A percentile compares a stretch with the other conserved stretches of the same genome.
Evolutionary conservation across 2,329 filamentous ascomycete genomes (phyloP).

Genomic region (Alternaria sp.): DNA sequence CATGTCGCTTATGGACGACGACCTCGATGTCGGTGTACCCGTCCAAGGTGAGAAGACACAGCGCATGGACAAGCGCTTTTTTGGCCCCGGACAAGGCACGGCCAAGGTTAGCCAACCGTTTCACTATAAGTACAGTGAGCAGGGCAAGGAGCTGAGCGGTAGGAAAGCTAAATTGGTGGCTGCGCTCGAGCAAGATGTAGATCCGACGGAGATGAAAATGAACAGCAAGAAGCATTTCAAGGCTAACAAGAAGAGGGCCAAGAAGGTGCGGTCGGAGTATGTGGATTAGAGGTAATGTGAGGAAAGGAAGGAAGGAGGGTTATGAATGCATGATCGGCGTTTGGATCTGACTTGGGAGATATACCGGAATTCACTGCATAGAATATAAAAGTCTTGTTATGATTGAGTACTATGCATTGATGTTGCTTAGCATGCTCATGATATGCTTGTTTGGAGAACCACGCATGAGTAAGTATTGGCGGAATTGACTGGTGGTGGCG

Average conservation of each 20-base stretch:
- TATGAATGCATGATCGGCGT: conserved; percentile 23
- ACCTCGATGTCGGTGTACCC: conserved; percentile 56
- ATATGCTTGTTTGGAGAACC: too few relatives aligned
- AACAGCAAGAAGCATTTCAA: conserved; percentile 96
- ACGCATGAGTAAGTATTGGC: too few relatives aligned
- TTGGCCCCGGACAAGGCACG: conserved; percentile 69
- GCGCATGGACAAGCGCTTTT: conserved; percentile 88
- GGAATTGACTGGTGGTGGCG: too few relatives aligned
- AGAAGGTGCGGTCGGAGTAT: conserved; percentile 58
- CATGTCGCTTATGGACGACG: conserved; percentile 54
- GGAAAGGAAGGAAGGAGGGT: neutral
- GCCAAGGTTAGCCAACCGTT: conserved; percentile 80
- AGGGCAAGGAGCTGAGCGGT: conserved; percentile 82
- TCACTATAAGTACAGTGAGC: conserved; percentile 86
- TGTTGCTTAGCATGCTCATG: too few relatives aligned
- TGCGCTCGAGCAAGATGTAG: conserved; percentile 83
- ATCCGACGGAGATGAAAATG: conserved; percentile 76
- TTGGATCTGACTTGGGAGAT: conserved; percentile 9
- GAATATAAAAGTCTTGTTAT: conserved; percentile 2
- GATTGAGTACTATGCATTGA: neutral
- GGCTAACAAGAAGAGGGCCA: conserved; percentile 71
- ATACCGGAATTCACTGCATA: conserved; percentile 5
- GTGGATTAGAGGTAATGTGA: conserved; percentile 15
- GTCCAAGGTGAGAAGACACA: conserved; percentile 74
- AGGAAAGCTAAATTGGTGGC: conserved; percentile 83